Base-by-base conservation (phyloP, 1,284 basidiomycete species). In the Ustilago vetiveriae region DNA sequence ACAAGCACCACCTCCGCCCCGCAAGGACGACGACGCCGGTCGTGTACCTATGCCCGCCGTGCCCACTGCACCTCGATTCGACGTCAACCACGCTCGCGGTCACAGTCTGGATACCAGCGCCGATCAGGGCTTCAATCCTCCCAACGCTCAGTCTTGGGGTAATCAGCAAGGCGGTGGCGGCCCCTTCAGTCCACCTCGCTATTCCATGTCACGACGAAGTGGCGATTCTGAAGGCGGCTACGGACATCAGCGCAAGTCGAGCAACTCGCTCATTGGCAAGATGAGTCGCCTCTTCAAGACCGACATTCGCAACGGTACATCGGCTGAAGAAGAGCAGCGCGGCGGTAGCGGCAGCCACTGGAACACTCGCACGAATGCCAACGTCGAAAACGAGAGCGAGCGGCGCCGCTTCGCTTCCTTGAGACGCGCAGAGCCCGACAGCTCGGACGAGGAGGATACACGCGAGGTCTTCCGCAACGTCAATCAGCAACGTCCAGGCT, bases 211-310 rank as follows among this genome's bases (percentile, higher is more conserved):
- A 36, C 58, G 57, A 38, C 57, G 40, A 49, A 55, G 63, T 38
- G 40, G 48, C 37, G 60, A 64, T 33, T 63, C 55, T 8, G 60
- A 71, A 33, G 56, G 56, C 13, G 69, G 65, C 30, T 60, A 63
- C 45, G 51, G 57, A 35, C 56, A 63, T 42, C 57, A 57, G 39
- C 65, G 58, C 40, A 68, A 70, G 42, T 65, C 72, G 40, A 66
- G 63, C 46, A 62, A 62, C 32, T 72, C 72, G 40, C 73, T 81
- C 49, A 71, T 81, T 21, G 72, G 76, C 41, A 69, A 72, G 22
- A 47, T 81, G 33, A 72, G 75, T 50, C 70, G 70, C 26, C 75
- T 81, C 47, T 81, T 81, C 77, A 76, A 75, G 67, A 70, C 76
- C 39, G 79, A 81, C 29, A 42, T 79, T 11, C 59, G 57, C 37